Base-by-base conservation (phyloP, 2,329 filamentous ascomycete species). In the Paraconiothyrium sp. region DNA sequence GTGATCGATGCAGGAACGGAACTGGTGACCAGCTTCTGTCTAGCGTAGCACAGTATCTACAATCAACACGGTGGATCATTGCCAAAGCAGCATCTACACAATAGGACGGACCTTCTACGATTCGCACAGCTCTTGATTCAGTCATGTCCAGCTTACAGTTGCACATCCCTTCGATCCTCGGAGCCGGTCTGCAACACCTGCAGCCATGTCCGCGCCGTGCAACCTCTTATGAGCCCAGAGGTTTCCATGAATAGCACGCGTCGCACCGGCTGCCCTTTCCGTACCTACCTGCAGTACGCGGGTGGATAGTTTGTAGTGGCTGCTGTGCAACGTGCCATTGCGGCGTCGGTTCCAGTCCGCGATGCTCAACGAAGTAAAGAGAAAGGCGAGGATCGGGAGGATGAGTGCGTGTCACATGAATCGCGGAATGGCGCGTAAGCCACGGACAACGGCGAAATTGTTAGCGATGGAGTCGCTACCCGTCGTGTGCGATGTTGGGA, bases 241-340 rank as follows among this genome's bases (percentile, higher is more conserved):
- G 5, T 2, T 41, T 41, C 39, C 39, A 41, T n/a, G 39, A 41
- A 41, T 41, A 41, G 11, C 22, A 30, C 6, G 35, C 51, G 35
- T 30, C 51, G 35, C 51, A 24, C 32, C 51, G 10, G 32, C 24
- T 54, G 10, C 51, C 51, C 20, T n/a, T 54, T 54, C 27, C 11
- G 51, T 7, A 16, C 35, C n/a, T 22, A 35, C 51, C 22, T 24
- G 51, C 51, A 39, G 35, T 5, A 39, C 32, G n/a, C 37, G n/a
- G 39, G 14, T n/a, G 1, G n/a, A 16, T 11, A 37, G 32, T 51
- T 13, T 8, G 14, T 27, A 20, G 48, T 32, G 48, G 27, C 13
- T 41, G 10, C 32, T 20, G 48, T 51, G 48, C 48, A 34, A 51
- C 30, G 48, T 51, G 30, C 32, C 48, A 30, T 34, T 51, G 48